Percentiles rank a stretch among this genome's conserved stretches.
phyloP scores from a whole-genome alignment of 2,329 filamentous ascomycete genomes.

The Lachnellula willkommii region DNA sequence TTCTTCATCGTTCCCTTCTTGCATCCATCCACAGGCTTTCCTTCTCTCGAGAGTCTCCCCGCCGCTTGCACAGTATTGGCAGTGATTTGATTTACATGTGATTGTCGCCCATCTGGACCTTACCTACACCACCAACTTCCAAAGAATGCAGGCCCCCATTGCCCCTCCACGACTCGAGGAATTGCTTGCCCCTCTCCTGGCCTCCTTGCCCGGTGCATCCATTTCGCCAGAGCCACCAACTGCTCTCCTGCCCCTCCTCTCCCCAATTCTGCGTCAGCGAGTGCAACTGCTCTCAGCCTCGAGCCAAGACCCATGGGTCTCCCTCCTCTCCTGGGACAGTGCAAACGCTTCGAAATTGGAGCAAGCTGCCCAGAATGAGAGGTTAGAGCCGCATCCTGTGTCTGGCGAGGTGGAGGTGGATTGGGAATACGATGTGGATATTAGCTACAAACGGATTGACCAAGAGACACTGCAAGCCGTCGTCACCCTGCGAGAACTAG shows the following conservation, averaged over 20 bases:
- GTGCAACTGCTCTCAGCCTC: slow-evolving; percentile 59
- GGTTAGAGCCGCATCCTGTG: slow-evolving; percentile 72
- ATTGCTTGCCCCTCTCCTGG: slow-evolving; percentile 52
- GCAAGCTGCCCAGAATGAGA: slow-evolving; percentile 55
- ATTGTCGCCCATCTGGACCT: neutral
- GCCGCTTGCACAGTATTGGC: neutral
- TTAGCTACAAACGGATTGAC: slow-evolving; percentile 64
- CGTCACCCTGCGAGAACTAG: slow-evolving; percentile 55
- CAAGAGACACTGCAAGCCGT: slow-evolving; percentile 68
- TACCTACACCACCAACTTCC: neutral
- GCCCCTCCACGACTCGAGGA: slow-evolving; percentile 42
- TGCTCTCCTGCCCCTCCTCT: slow-evolving; percentile 54
- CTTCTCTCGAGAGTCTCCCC: neutral
- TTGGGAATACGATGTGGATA: slow-evolving; percentile 58
- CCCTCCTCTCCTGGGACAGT: slow-evolving; percentile 62
- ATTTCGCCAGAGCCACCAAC: slow-evolving; percentile 52
- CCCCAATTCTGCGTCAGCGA: slow-evolving; percentile 61
- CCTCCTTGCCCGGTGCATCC: slow-evolving; percentile 54
- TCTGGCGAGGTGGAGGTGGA: slow-evolving; percentile 74
- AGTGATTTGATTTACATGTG: slow-evolving; percentile 3
- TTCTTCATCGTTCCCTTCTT: too few species aligned
- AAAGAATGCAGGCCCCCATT: slow-evolving; percentile 30
- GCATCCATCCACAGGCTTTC: neutral
- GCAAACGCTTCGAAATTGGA: slow-evolving; percentile 50
- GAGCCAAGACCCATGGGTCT: slow-evolving; percentile 64